These are phyloP conservation scores for Helicocarpus griseus DNA, from an alignment of 2,329 filamentous ascomycete genomes.

Conservation along the genomic window DNA sequence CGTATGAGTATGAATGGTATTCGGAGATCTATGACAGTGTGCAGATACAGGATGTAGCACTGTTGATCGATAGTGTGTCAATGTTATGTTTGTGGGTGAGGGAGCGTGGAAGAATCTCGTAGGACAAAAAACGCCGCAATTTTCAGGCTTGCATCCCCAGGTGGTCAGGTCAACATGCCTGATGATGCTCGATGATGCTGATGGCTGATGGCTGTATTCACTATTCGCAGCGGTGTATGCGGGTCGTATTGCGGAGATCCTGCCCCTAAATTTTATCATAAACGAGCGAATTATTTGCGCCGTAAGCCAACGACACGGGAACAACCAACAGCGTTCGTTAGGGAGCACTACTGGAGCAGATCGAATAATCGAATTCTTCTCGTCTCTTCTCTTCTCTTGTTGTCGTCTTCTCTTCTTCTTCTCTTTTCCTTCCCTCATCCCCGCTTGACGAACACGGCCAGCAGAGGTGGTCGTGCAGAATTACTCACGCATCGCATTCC, in stretches of 20 bases:
- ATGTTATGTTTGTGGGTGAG: too few relatives aligned
- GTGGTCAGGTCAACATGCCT: too few relatives aligned
- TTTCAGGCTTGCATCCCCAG: slow-evolving; percentile 1
- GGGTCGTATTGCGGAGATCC: background rate
- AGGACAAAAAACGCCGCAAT: background rate
- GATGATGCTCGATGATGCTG: background rate
- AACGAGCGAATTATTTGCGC: background rate
- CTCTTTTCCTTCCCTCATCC: slow-evolving; percentile 19
- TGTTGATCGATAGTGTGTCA: background rate
- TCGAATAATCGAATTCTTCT: background rate
- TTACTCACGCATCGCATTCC: slow-evolving; percentile 15
- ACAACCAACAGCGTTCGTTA: too few relatives aligned
- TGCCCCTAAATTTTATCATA: background rate
- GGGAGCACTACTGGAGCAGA: background rate
- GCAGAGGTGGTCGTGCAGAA: slow-evolving; percentile 32
- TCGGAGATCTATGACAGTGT: too few relatives aligned
- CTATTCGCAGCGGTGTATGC: background rate
- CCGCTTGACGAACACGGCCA: slow-evolving; percentile 24
- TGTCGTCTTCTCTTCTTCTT: slow-evolving; percentile 18
- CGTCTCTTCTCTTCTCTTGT: slow-evolving; percentile 14
- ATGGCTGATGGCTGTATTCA: background rate
- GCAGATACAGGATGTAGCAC: too few relatives aligned
- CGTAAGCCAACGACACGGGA: background rate
- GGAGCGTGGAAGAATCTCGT: too few relatives aligned
- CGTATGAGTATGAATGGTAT: background rate